Conservation (phyloP, 2,329 filamentous ascomycete genomes). For the Xylariaceae sp. region DNA sequence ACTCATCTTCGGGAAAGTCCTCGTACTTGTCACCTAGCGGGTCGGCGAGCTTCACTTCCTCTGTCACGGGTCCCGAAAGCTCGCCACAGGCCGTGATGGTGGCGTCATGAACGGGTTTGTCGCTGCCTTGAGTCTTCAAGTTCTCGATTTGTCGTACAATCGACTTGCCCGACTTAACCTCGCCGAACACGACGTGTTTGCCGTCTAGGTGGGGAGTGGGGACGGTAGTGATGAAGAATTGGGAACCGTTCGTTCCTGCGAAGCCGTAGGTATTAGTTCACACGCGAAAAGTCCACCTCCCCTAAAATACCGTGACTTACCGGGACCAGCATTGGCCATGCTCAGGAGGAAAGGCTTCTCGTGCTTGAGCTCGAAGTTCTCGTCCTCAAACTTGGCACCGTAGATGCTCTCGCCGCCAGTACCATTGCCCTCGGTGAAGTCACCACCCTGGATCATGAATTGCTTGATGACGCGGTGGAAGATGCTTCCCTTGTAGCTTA, state of each 20-base stretch:
- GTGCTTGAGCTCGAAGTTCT: slow-evolving; percentile 91
- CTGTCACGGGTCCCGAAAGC: slow-evolving; percentile 65
- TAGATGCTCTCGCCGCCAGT: slow-evolving; percentile 97
- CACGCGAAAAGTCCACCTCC: not conserved
- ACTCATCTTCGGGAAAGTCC: slow-evolving; percentile 87
- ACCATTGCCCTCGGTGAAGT: slow-evolving; percentile 91
- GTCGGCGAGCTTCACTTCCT: slow-evolving; percentile 66
- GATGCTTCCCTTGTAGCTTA: slow-evolving; percentile 86
- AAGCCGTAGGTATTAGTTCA: slow-evolving; percentile 1
- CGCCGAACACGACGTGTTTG: slow-evolving; percentile 97
- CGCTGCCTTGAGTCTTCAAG: slow-evolving; percentile 65
- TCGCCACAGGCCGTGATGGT: slow-evolving; percentile 81
- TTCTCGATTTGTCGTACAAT: slow-evolving; percentile 88
- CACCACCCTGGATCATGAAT: slow-evolving; percentile 98
- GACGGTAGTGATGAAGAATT: slow-evolving; percentile 97
- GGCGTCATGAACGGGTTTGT: slow-evolving; percentile 72
- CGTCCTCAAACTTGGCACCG: slow-evolving; percentile 92
- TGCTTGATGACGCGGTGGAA: slow-evolving; percentile 98
- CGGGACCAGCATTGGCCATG: slow-evolving; percentile 96
- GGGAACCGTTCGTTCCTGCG: slow-evolving; percentile 84
- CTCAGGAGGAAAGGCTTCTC: slow-evolving; percentile 88
- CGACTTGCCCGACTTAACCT: slow-evolving; percentile 89
- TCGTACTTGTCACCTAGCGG: slow-evolving; percentile 85
- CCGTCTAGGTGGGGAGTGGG: slow-evolving; percentile 89
- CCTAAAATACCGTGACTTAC: slow-evolving; percentile 40